Evolutionary conservation across 306 rosid genomes (phyloP), one percentile per base, ranked within the genome.

Genomic region (Pyrus bretschneideri): DNA sequence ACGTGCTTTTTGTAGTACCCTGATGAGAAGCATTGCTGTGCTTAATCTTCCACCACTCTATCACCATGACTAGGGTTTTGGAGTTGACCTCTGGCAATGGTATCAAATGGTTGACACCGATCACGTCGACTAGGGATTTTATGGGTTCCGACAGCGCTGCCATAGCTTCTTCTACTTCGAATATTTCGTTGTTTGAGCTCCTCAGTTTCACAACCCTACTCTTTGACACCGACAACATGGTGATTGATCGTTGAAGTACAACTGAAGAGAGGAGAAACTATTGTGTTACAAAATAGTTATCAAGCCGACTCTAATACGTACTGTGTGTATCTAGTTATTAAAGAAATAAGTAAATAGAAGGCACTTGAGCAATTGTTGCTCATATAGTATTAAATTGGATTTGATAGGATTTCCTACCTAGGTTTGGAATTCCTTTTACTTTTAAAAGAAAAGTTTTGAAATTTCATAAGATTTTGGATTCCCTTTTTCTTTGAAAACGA

Each of bases 51-150:
- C 77, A 72, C 76, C 77, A 60, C 42, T 40, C 69, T 17, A 31
- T 73, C 22, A 73, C 44, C 58, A 60, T 60, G 29, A 42, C 60
- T 61, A 73, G 60, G 70, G 70, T 73, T 58, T 60, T 44, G 59
- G 29, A 74, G 17, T 61, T 66, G 45, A 74, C 78, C 11, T 29
- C 44, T 2, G 22, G 44, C 69, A 44, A 23, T 42, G 58, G 70
- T 25, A 61, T 46, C 70, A 66, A 46, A 66, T 66, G 49, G 27
- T 66, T 31, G 23, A 64, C 45, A 31, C 69, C 69, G 22, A 64
- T 64, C 45, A 30, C 25, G 6, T 31, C 14, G 13, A 64, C 14
- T 31, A 64, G 69, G 69, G 21, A 30, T 31, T 64, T 64, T 13
- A 64, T 64, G 25, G 45, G 23, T 31, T 64, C 45, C 12, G 45